These are phyloP conservation scores for Mycena polygramma DNA, from an alignment of 768 basidiomycete genomes.

Conservation along the genomic window DNA sequence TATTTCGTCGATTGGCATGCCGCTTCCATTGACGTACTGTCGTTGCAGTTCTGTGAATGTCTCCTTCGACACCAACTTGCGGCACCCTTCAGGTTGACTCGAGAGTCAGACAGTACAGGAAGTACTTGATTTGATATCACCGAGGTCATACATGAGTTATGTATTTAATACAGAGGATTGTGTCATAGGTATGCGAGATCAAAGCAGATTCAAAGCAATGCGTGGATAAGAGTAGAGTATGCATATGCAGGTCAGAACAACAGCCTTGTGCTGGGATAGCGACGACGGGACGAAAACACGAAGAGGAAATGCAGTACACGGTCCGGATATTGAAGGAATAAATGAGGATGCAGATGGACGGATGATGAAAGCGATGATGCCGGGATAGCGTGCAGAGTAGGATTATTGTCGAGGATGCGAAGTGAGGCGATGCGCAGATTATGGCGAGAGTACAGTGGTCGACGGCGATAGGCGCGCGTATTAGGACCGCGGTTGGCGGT, in stretches of 20 bases:
- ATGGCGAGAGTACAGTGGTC: slow-evolving; percentile 40
- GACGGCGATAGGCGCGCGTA: slow-evolving; percentile 47
- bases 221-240: slow-evolving; percentile 18
- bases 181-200: slow-evolving; percentile 20
- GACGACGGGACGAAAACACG: slow-evolving; percentile 33
- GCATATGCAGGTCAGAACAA: slow-evolving; percentile 20
- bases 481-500: slow-evolving; percentile 43
- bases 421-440: slow-evolving; percentile 32
- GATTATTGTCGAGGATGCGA: slow-evolving; percentile 31
- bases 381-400: slow-evolving; percentile 20
- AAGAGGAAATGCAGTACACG: slow-evolving; percentile 31
- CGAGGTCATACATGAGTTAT: not conserved
- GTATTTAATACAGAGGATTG: slow-evolving; percentile 26
- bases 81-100: too few relatives aligned
- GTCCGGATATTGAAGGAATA: slow-evolving; percentile 26
- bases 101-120: too few relatives aligned
- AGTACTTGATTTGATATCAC: too few relatives aligned
- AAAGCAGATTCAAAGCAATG: slow-evolving; percentile 13
- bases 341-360: slow-evolving; percentile 30
- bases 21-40: too few relatives aligned
- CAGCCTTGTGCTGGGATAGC: slow-evolving; percentile 36
- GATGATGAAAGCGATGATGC: slow-evolving; percentile 14
- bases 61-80: too few relatives aligned
- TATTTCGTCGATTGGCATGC: too few relatives aligned
- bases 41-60: too few relatives aligned